These are phyloP conservation scores for Boletus sensibilis DNA, from an alignment of 768 basidiomycete species.

Conservation along the genomic window DNA sequence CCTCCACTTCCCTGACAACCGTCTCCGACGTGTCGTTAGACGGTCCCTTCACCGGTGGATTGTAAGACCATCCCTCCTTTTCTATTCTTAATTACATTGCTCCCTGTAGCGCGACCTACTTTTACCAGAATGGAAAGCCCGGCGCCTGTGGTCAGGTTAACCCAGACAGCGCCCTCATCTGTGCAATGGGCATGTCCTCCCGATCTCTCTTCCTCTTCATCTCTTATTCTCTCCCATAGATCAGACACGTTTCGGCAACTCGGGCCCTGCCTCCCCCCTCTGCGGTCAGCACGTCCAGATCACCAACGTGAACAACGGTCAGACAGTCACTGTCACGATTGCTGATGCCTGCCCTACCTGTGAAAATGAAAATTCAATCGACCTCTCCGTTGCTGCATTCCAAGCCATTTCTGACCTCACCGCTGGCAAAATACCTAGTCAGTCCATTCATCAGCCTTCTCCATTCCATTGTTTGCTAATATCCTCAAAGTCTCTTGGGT, in stretches of 20 bases:
- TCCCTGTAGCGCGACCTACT: slow-evolving; percentile 56
- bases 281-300: slow-evolving; percentile 70
- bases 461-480: not conserved
- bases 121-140: slow-evolving; percentile 65
- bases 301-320: slow-evolving; percentile 53
- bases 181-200: slow-evolving; percentile 55
- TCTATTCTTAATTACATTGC: not conserved
- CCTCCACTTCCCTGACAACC: not conserved
- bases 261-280: slow-evolving; percentile 44
- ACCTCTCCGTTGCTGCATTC: slow-evolving; percentile 71
- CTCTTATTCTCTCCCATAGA: slow-evolving; percentile 37
- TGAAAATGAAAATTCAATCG: slow-evolving; percentile 61
- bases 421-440: slow-evolving; percentile 60
- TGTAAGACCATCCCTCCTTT: slow-evolving; percentile 34
- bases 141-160: slow-evolving; percentile 75
- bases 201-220: not conserved
- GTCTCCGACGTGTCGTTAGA: slow-evolving; percentile 27
- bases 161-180: slow-evolving; percentile 57
- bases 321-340: slow-evolving; percentile 59
- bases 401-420: slow-evolving; percentile 44
- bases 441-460: slow-evolving; percentile 22
- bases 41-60: slow-evolving; percentile 33
- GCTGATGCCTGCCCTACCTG: slow-evolving; percentile 86
- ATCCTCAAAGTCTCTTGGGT: slow-evolving; percentile 30
- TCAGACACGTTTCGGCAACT: slow-evolving; percentile 48